Conservation (phyloP, 2,329 filamentous ascomycete genomes). For the Knufia fluminis region DNA sequence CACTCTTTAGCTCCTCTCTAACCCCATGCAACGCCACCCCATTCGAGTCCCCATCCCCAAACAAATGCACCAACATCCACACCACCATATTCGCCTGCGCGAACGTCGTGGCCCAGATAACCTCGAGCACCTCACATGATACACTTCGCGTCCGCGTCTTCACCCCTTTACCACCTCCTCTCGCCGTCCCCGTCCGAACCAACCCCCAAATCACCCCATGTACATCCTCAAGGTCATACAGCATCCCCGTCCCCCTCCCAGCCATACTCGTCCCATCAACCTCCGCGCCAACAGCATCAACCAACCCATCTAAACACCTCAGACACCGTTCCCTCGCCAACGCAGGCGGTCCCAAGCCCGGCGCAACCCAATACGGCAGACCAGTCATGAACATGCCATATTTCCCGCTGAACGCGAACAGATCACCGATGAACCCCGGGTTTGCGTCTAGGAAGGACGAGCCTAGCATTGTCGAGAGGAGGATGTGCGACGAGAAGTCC, state of each 20-base stretch:
- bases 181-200: constrained; percentile 18
- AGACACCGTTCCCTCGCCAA: constrained; percentile 37
- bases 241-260: constrained; percentile 24
- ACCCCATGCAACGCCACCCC: constrained; percentile 31
- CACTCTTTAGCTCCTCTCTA: constrained; percentile 37
- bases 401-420: constrained; percentile 47
- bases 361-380: constrained; percentile 44
- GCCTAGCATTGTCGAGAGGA: constrained; percentile 43
- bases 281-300: constrained; percentile 34
- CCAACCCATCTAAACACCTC: constrained; percentile 33
- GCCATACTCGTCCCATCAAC: constrained; percentile 34
- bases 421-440: constrained; percentile 44
- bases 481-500: constrained; percentile 46
- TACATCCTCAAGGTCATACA: constrained; percentile 39
- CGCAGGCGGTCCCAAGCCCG: constrained; percentile 41
- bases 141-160: neutral
- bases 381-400: constrained; percentile 48
- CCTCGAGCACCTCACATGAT: constrained; percentile 10
- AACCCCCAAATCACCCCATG: constrained; percentile 37
- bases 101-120: constrained; percentile 44
- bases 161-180: no score
- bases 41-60: constrained; percentile 28
- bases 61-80: constrained; percentile 42
- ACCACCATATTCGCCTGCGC: constrained; percentile 45
- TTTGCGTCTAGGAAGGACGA: constrained; percentile 43